Percentiles rank a stretch among this genome's conserved stretches.
Evolutionary conservation across 164 flowering plant species (phyloP).

Genomic region (Piper betle): DNA sequence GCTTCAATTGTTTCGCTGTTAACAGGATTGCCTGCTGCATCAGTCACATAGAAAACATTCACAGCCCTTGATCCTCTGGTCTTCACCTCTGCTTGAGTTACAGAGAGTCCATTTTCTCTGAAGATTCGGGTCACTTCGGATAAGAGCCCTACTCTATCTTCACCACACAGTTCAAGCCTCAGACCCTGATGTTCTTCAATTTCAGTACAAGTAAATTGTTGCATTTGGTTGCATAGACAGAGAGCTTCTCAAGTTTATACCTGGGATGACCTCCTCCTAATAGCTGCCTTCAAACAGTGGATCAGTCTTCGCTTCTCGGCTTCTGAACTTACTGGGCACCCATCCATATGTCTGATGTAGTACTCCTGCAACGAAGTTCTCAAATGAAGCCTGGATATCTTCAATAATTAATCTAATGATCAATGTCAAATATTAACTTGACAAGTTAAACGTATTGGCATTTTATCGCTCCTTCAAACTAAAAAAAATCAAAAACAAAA

Average conservation of each 20-base stretch:
- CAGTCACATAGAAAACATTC: conserved; percentile 73
- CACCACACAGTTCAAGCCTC: conserved; percentile 67
- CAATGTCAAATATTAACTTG: no score
- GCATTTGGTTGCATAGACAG: neutral
- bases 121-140: conserved; percentile 90
- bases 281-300: conserved; percentile 82
- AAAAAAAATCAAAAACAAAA: no score
- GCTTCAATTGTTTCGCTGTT: conserved; percentile 69
- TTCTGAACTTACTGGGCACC: conserved; percentile 77
- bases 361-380: conserved; percentile 42
- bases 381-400: no score
- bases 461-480: no score
- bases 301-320: conserved; percentile 79
- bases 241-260: conserved; percentile 18
- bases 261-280: conserved; percentile 66
- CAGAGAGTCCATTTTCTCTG: conserved; percentile 81
- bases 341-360: conserved; percentile 79
- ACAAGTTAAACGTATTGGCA: no score
- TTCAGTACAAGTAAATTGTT: neutral
- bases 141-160: conserved; percentile 75
- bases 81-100: conserved; percentile 80
- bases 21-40: conserved; percentile 64
- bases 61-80: conserved; percentile 77
- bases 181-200: conserved; percentile 46
- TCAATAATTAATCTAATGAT: no score